phyloP scores from a whole-genome alignment of 202 grass and related monocot genomes.

The Panicum hallii region DNA sequence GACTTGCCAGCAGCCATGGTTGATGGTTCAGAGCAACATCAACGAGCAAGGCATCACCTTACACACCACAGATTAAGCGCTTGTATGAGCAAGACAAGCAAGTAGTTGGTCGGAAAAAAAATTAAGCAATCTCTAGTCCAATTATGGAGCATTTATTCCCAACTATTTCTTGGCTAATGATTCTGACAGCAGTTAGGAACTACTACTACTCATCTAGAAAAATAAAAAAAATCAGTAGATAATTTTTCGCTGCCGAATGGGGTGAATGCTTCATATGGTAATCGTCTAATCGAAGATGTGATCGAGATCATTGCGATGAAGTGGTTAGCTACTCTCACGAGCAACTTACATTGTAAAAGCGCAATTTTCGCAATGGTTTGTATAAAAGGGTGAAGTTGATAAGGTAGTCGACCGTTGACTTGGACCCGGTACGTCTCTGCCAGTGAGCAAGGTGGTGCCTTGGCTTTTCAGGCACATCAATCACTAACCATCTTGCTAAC shows the following conservation, averaged over 20 bases:
- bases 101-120: neutral
- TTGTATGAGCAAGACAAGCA: neutral
- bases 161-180: neutral
- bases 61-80: neutral
- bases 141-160: neutral
- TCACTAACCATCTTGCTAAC: neutral
- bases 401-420: conserved; percentile 26
- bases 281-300: neutral
- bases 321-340: conserved; percentile 13
- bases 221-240: neutral
- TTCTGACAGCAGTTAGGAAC: neutral
- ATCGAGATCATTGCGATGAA: neutral
- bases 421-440: neutral
- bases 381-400: neutral
- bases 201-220: neutral
- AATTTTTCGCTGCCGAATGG: neutral
- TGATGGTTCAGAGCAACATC: neutral
- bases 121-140: neutral
- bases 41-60: neutral
- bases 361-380: conserved; percentile 7
- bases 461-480: neutral
- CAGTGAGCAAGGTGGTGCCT: neutral
- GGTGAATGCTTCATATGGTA: conserved; percentile 12
- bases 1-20: conserved; percentile 26
- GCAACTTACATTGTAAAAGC: neutral